Percentiles rank a stretch among this genome's conserved stretches.
Conservation (phyloP, 306 rosid genomes). For the Phaseolus lunatus region DNA sequence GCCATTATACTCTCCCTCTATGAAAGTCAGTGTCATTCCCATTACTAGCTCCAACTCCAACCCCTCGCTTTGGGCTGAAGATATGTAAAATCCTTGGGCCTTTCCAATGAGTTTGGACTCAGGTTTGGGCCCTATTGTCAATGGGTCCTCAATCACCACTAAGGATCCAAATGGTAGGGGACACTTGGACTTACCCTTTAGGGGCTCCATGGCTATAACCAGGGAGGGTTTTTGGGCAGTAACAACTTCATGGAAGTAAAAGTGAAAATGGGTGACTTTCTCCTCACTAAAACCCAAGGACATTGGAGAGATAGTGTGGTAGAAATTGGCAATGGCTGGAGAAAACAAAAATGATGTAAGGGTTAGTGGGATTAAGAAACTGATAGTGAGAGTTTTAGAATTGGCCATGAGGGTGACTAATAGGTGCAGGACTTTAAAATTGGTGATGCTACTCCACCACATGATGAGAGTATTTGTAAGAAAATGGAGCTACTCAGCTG, state of each 20-base stretch:
- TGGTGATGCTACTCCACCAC: no score
- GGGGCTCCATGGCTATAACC: slow-evolving; percentile 41
- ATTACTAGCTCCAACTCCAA: slow-evolving; percentile 36
- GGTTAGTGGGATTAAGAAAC: no score
- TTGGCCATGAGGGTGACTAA: background rate
- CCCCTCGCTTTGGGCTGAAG: background rate
- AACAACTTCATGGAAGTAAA: slow-evolving; percentile 32
- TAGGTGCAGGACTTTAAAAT: background rate
- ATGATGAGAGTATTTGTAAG: background rate
- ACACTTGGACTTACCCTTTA: slow-evolving; percentile 30
- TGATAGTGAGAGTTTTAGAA: background rate
- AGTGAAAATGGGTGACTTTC: background rate
- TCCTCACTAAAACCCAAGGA: background rate
- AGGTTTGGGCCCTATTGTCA: slow-evolving; percentile 47
- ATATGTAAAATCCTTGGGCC: slow-evolving; percentile 59
- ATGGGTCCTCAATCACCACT: slow-evolving; percentile 48
- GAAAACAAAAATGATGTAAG: background rate
- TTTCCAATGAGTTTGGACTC: slow-evolving; percentile 53
- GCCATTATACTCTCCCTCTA: slow-evolving; percentile 54
- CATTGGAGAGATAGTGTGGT: background rate
- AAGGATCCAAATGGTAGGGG: slow-evolving; percentile 56
- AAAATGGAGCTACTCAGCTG: background rate
- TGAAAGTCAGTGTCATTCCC: slow-evolving; percentile 50
- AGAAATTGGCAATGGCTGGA: background rate
- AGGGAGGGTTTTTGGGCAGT: slow-evolving; percentile 48